Base-by-base conservation (phyloP, 805 yeast genomes). In the Candida morakotiae region DNA sequence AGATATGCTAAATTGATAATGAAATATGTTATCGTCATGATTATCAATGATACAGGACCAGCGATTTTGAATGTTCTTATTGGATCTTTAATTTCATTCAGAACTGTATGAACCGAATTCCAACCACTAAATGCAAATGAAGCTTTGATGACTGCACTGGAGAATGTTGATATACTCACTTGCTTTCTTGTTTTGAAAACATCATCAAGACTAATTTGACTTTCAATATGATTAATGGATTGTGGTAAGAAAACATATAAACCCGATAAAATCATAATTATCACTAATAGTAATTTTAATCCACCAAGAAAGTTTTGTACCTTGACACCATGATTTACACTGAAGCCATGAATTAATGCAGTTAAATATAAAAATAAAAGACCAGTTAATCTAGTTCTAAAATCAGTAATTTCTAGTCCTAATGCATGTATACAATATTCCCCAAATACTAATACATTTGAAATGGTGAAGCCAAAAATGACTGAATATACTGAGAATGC, bases 281-380 rank as follows among this genome's bases (percentile, higher is more conserved):
- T 68, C 28, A 83, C 65, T 21, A 83, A 57, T 3, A 62, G 51
- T 32, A 84, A 52, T 52, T 84, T 84, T 51, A 83, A 48, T 6
- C 67, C 68, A 0, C 93, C 91, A 3, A 83, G 55, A 9, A 74
- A 42, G 47, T 82, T 83, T 51, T 83, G 88, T 10, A 81, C 61
- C 11, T 58, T 51, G 1, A 83, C 70, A 0, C 89, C 89, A 44
- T 69, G 69, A 39, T 61, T 72, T 2, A 79, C 75, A 19, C 87
- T 79, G 3, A 71, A 34, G 0, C 87, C 79, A 46, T 83, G 86
- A 13, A 81, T 54, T 9, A 52, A 47, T 34, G 63, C 55, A 7
- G 63, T 56, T 28, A 51, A 15, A 45, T 57, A 49, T 24, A 60
- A 37, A 42, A 55, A 57, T 5, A 48, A 19, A 22, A 64, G 48